A percentile compares a stretch with the other conserved stretches of the same genome.
Conservation (phyloP, 1,139 yeast species). For the Wickerhamomyces sp. region DNA sequence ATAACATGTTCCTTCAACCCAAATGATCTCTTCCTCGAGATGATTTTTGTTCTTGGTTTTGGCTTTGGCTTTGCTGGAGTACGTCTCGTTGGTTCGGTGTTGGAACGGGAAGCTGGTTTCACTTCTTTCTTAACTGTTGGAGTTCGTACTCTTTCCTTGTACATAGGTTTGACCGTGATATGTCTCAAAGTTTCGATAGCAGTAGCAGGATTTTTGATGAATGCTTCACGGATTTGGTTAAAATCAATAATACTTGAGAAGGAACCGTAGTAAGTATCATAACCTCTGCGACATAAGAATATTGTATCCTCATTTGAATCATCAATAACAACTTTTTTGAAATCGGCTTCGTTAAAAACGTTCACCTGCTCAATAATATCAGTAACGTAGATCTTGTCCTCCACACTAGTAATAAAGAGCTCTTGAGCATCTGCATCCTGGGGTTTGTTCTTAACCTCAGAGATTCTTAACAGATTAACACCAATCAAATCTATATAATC, state of each 20-base stretch:
- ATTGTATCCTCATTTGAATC: slow-evolving; percentile 17
- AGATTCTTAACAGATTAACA: slow-evolving; percentile 9
- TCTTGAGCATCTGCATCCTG: slow-evolving; percentile 13
- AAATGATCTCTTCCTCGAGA: slow-evolving; percentile 2
- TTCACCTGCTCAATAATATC: slow-evolving; percentile 17
- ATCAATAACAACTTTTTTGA: slow-evolving; percentile 16
- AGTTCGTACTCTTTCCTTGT: slow-evolving; percentile 2
- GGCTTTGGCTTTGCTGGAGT: background rate
- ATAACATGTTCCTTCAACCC: slow-evolving; percentile 7
- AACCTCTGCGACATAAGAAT: slow-evolving; percentile 20
- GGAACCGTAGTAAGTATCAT: slow-evolving; percentile 17
- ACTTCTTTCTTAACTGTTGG: background rate
- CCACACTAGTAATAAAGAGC: slow-evolving; percentile 18
- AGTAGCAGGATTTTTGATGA: slow-evolving; percentile 8
- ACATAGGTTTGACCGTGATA: slow-evolving; percentile 10
- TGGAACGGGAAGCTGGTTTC: background rate
- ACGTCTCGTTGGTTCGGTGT: background rate
- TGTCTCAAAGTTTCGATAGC: slow-evolving; percentile 12
- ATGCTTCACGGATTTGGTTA: slow-evolving; percentile 5
- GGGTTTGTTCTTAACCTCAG: slow-evolving; percentile 15
- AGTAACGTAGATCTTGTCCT: slow-evolving; percentile 8
- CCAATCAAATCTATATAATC: slow-evolving; percentile 16
- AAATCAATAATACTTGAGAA: slow-evolving; percentile 13
- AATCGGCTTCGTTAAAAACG: slow-evolving; percentile 14
- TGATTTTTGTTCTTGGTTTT: background rate